Evolutionary conservation across 1,284 basidiomycete species (phyloP).

Genomic region (Tylopilus sp.): DNA sequence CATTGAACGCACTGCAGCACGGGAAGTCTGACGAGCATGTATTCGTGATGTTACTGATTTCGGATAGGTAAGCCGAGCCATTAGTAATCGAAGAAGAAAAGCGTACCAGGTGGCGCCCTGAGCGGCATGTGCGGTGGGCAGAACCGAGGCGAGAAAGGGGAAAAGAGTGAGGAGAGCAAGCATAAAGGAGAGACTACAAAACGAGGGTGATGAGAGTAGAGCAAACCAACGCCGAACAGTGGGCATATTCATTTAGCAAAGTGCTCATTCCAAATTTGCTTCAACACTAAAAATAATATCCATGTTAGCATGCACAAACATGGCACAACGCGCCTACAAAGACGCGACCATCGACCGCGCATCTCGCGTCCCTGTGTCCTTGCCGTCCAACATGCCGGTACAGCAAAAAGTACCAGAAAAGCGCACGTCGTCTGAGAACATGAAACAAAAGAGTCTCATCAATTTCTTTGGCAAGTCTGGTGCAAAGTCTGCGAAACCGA

Average conservation of each 20-base stretch:
- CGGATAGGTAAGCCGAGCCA: neutral
- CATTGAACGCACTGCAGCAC: constrained; percentile 59
- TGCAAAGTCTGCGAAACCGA: constrained; percentile 25
- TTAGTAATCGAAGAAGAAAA: neutral
- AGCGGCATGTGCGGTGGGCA: constrained; percentile 16
- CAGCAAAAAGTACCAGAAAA: constrained; percentile 32
- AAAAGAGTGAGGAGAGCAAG: constrained; percentile 19
- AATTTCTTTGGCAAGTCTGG: constrained; percentile 59
- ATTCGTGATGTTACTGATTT: constrained; percentile 48
- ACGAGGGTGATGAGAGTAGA: constrained; percentile 17
- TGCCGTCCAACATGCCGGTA: constrained; percentile 29
- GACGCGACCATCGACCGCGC: too few species aligned
- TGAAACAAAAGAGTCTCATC: constrained; percentile 73
- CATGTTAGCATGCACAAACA: constrained; percentile 15
- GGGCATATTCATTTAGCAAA: too few species aligned
- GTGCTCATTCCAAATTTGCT: too few species aligned
- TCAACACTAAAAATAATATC: too few species aligned
- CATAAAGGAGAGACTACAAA: constrained; percentile 19
- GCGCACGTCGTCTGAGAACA: constrained; percentile 35
- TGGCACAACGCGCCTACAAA: constrained; percentile 16
- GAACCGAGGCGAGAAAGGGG: constrained; percentile 17
- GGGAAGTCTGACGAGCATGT: constrained; percentile 57
- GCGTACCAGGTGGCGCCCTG: constrained; percentile 31
- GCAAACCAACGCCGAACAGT: neutral
- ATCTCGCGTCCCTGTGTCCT: constrained; percentile 3